Conservation (phyloP, 169 alveolate genomes). For the Ichthyophthirius multifiliis region DNA sequence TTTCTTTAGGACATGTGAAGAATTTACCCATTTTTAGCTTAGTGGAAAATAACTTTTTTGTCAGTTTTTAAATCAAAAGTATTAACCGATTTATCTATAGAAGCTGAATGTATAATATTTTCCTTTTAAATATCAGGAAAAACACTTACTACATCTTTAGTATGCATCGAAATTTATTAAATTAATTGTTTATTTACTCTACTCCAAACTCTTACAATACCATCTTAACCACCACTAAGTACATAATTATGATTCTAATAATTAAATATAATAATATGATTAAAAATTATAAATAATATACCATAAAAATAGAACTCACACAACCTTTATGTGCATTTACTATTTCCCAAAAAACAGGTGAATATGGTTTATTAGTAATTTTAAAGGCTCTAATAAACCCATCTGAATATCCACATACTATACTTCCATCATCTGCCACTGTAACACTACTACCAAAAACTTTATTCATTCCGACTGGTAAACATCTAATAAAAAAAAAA, state of each 20-base stretch:
- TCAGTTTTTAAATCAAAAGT: constrained; percentile 81
- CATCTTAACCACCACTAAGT: constrained; percentile 86
- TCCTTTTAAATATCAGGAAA: constrained; percentile 75
- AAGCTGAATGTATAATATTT: constrained; percentile 75
- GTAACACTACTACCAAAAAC: constrained; percentile 61
- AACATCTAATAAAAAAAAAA: not conserved
- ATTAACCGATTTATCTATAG: constrained; percentile 68
- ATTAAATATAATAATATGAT: not conserved
- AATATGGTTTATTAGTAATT: constrained; percentile 21
- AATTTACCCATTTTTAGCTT: constrained; percentile 74
- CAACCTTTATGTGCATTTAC: constrained; percentile 81
- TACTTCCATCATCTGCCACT: constrained; percentile 62
- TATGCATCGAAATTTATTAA: constrained; percentile 74
- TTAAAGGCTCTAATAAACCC: constrained; percentile 60
- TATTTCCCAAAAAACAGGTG: constrained; percentile 64
- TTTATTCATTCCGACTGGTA: constrained; percentile 27
- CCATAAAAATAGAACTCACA: constrained; percentile 68
- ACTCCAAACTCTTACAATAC: constrained; percentile 84
- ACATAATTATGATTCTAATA: constrained; percentile 66
- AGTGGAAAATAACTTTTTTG: constrained; percentile 71
- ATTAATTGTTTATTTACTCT: constrained; percentile 71
- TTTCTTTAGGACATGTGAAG: constrained; percentile 78
- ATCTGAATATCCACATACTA: constrained; percentile 75
- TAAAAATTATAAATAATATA: not conserved
- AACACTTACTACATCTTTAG: constrained; percentile 67